Evolutionary conservation across 1,284 basidiomycete species (phyloP), one percentile per base, ranked within the genome.

Genomic region (Microbotryomycetes sp.): DNA sequence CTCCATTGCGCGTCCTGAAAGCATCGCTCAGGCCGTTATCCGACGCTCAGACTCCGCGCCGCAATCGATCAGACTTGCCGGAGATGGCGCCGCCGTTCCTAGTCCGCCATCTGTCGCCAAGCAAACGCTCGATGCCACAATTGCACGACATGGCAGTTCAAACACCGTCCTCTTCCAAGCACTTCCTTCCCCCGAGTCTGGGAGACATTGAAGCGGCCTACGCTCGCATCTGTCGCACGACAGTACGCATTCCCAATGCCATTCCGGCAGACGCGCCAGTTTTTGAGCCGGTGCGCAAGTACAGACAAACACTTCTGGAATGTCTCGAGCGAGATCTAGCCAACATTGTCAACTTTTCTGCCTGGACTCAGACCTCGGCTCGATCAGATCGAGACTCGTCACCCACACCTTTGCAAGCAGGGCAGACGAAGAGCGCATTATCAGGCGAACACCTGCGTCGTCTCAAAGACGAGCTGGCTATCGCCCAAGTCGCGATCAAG

Each of bases 191-290:
- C 30, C 54, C 49, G 1, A 48, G 52, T 27, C 56, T 65, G 23
- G 9, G 31, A 51, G 64, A 67, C 23, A 57, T 67, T 54, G 66
- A 67, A 26, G 45, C 59, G 6, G 61, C 63, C 26, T 67, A 63
- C 45, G 54, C 59, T 26, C 31, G 46, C 21, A 58, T 67, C 31
- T 54, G 52, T 3, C 54, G 53, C n/a, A 59, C 61, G 11, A 18
- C 60, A 52, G 57, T 61, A 24, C 60, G 57, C 15, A 52, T 63
- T 5, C 61, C 61, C 5, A 7, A 46, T 3, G 28, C 41, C 18
- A 31, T 65, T 28, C 21, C 31, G 2, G 16, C 29, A 11, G 16
- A 30, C 7, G 24, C n/a, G 3, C 15, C 4, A 7, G 59, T 62
- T 11, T 54, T 65, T 51, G 41, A 48, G 4, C 62, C 66, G 15